Percentiles rank a stretch among this genome's conserved stretches.
phyloP scores from a whole-genome alignment of 345 rosid species.

The Geranium rotundifolium region DNA sequence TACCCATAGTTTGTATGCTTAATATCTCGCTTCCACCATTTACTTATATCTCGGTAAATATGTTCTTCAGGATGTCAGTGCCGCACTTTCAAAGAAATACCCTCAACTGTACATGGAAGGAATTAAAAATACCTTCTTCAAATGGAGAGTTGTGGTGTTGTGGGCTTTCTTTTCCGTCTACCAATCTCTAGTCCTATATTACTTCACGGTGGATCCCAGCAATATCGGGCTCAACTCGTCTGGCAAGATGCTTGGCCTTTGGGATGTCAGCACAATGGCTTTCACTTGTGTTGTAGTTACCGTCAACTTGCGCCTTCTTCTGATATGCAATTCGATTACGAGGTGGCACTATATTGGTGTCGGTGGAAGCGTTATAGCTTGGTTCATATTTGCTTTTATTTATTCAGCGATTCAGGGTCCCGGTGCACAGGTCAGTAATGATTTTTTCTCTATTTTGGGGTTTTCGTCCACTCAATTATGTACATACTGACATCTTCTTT shows the following conservation, averaged over 20 bases:
- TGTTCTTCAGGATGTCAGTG: conserved; percentile 71
- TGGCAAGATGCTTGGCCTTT: conserved; percentile 78
- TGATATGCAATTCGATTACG: conserved; percentile 90
- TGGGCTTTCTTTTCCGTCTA: conserved; percentile 88
- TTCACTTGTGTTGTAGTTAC: conserved; percentile 91
- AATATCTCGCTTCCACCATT: background rate
- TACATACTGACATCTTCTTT: background rate
- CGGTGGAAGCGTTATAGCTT: conserved; percentile 84
- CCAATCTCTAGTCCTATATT: conserved; percentile 77
- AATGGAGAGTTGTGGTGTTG: conserved; percentile 76
- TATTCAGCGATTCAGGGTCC: conserved; percentile 52
- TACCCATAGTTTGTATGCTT: background rate
- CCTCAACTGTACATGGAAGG: conserved; percentile 95
- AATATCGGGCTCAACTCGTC: conserved; percentile 50
- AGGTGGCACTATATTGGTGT: conserved; percentile 82
- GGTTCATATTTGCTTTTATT: conserved; percentile 68
- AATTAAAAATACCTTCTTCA: conserved; percentile 68
- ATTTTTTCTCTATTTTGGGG: conserved; percentile 19
- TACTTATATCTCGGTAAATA: background rate
- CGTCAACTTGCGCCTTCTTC: conserved; percentile 88
- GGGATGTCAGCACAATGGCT: conserved; percentile 99
- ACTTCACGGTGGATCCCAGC: conserved; percentile 53
- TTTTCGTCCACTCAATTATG: background rate
- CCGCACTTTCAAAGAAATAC: conserved; percentile 88
- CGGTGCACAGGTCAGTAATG: conserved; percentile 5